Evolutionary conservation across 805 yeast species (phyloP).

Genomic region (Saccharomycopsis olivae): DNA sequence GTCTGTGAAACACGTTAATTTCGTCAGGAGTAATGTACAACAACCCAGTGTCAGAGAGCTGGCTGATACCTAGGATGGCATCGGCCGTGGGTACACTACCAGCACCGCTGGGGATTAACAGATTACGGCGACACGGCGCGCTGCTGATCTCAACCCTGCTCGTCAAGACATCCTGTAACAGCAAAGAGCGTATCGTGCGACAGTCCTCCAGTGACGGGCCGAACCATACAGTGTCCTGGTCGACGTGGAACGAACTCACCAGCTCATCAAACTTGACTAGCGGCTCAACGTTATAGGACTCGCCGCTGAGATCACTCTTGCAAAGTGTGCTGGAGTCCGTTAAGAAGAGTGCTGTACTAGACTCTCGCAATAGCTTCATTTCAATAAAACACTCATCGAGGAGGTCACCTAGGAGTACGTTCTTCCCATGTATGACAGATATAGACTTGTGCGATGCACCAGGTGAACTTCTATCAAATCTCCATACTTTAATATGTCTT

Average conservation of each 20-base stretch:
- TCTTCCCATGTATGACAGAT: conserved; percentile 42
- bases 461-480: conserved; percentile 23
- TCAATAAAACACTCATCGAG: conserved; percentile 41
- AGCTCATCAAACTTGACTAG: background rate
- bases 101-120: no score
- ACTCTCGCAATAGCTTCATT: conserved; percentile 22
- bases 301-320: background rate
- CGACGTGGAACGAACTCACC: background rate
- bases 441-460: conserved; percentile 19
- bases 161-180: background rate
- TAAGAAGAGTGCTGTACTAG: background rate
- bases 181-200: background rate
- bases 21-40: conserved; percentile 1
- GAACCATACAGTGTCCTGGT: background rate
- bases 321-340: conserved; percentile 21
- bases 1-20: background rate
- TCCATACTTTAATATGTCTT: conserved; percentile 56
- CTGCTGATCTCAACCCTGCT: no score
- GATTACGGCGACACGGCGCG: no score
- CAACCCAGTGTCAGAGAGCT: background rate
- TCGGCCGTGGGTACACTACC: background rate
- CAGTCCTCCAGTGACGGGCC: background rate
- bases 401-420: conserved; percentile 41
- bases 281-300: background rate
- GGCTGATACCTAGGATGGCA: background rate